Evolutionary conservation across 441 rosid species (phyloP).

Genomic region (Omphalea diandra): DNA sequence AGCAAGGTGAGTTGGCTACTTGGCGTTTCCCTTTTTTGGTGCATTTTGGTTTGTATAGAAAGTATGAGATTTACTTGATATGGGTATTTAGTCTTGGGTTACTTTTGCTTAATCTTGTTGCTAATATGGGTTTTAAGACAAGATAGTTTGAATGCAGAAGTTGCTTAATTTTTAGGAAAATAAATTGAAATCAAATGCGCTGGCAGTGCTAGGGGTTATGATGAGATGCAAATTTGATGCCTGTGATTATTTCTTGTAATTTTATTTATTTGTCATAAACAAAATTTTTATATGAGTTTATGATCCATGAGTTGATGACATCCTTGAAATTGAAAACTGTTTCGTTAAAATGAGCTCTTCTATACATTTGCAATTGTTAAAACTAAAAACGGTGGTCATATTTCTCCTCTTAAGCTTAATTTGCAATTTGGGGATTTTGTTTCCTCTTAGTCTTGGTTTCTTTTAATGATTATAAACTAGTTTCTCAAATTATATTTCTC

Average conservation of each 20-base stretch:
- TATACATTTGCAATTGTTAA: not conserved
- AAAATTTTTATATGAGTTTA: not conserved
- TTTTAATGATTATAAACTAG: too few species aligned
- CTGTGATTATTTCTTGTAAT: not conserved
- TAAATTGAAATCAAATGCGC: not conserved
- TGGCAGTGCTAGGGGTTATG: not conserved
- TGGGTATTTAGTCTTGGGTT: not conserved
- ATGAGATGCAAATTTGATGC: not conserved
- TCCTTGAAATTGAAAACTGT: too few species aligned
- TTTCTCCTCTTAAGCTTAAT: not conserved
- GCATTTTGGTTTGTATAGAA: not conserved
- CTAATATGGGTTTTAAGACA: not conserved
- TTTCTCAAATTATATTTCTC: too few species aligned
- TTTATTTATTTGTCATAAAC: not conserved
- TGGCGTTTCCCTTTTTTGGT: not conserved
- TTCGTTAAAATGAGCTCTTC: too few species aligned
- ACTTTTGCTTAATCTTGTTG: not conserved
- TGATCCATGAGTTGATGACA: not conserved
- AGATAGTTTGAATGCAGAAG: not conserved
- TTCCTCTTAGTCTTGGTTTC: too few species aligned
- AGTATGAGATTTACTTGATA: constrained; percentile 2
- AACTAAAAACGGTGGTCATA: not conserved
- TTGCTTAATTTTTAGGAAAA: not conserved
- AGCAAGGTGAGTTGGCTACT: constrained; percentile 32
- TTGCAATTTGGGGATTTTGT: not conserved